These are phyloP conservation scores for Claviceps lovelessii DNA, from an alignment of 2,329 filamentous ascomycete species.

Conservation along the genomic window DNA sequence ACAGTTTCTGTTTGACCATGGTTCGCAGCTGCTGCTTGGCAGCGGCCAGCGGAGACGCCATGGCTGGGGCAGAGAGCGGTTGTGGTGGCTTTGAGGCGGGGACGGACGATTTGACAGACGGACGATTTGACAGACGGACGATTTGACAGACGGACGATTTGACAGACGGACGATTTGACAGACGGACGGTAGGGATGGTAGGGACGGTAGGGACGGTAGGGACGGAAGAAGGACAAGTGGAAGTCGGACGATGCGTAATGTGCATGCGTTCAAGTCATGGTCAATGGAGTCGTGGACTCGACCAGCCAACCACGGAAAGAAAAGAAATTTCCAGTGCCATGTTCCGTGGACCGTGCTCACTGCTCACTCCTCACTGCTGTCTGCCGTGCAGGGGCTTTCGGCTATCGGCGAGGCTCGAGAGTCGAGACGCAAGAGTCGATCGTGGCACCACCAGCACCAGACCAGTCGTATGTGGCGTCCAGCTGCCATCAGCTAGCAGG, in stretches of 20 bases:
- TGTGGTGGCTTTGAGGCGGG: background rate
- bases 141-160: background rate
- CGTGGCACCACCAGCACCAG: no score
- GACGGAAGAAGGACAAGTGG: background rate
- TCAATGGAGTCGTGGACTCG: no score
- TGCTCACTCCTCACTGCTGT: background rate
- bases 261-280: no score
- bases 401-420: background rate
- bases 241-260: no score
- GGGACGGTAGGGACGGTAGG: background rate
- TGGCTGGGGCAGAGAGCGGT: background rate
- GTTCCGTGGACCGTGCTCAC: no score
- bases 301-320: background rate
- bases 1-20: constrained; percentile 53
- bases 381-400: background rate
- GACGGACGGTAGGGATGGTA: background rate
- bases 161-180: background rate
- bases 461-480: no score
- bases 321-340: background rate
- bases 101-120: background rate
- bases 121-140: background rate
- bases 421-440: no score
- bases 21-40: constrained; percentile 66
- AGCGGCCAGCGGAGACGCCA: constrained; percentile 15
- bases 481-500: no score